Evolutionary conservation across 148 eudicot genomes (phyloP), one percentile per base, ranked within the genome.

Genomic region (Vaccinium darrowii): DNA sequence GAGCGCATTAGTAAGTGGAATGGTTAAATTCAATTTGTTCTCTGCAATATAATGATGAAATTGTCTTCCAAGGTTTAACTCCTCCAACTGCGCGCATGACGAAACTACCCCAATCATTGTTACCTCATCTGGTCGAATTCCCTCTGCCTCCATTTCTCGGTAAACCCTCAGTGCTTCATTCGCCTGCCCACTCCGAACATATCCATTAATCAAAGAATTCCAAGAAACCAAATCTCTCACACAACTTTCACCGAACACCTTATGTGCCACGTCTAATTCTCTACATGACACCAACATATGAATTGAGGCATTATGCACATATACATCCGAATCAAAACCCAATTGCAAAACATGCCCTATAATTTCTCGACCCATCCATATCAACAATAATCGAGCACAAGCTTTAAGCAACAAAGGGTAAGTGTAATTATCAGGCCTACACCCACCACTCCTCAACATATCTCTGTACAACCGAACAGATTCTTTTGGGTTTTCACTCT

Each of bases 181-280:
- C 5, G 73, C 84, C 81, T 63, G 62, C 58, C 94, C 94, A 84
- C 88, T 84, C 82, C 86, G 88, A 49, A 88, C 92, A 88, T 90
- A 93, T 3, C 95, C 94, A 86, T 89, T 89, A 6, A 91, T 87
- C 91, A 93, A 90, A 63, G 93, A 86, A 57, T 89, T 93, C 93
- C 92, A 91, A 58, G 91, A 88, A 47, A 91, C 92, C 88, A 93
- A 88, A 87, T 91, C 95, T 82, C 91, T 90, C 36, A 88, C 93
- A 86, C 53, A 54, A 90, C 91, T 93, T 88, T 88, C 92, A 89
- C 84, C 92, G 50, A 93, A 93, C 92, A 93, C 88, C 81, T 87
- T 83, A 75, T 79, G 92, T 25, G 92, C 95, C 10, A 47, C 77
- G 30, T 80, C 90, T 84, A 89, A 49, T 57, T 76, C 78, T n/a